Percentiles rank a stretch among this genome's conserved stretches.
Evolutionary conservation across 2,329 filamentous ascomycete species (phyloP).

Genomic region (Delphinella strobiligena): DNA sequence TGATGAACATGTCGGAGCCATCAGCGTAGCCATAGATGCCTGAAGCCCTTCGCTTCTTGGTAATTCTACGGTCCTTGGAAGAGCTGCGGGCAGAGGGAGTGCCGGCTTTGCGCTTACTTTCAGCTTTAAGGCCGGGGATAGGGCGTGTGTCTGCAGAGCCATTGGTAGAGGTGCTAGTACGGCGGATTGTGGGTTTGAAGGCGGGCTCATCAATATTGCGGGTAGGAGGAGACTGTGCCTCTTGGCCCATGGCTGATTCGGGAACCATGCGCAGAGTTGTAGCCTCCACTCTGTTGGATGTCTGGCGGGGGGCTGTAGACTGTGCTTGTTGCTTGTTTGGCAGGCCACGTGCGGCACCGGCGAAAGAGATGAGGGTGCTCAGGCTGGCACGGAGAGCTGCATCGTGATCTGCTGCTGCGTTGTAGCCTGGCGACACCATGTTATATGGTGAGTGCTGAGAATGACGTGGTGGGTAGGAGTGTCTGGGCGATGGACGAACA

Average conservation of each 20-base stretch:
- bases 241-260: slow-evolving; percentile 38
- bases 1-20: slow-evolving; percentile 24
- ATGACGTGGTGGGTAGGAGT: slow-evolving; percentile 22
- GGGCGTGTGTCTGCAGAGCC: slow-evolving; percentile 15
- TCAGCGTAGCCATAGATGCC: slow-evolving; percentile 2
- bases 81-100: slow-evolving; percentile 20
- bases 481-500: slow-evolving; percentile 18
- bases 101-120: slow-evolving; percentile 34
- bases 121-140: slow-evolving; percentile 15
- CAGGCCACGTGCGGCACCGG: slow-evolving; percentile 73
- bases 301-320: slow-evolving; percentile 25
- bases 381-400: slow-evolving; percentile 83
- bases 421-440: slow-evolving; percentile 61
- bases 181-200: slow-evolving; percentile 24
- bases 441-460: slow-evolving; percentile 47
- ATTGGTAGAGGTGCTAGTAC: slow-evolving; percentile 19
- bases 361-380: slow-evolving; percentile 92
- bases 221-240: slow-evolving; percentile 13
- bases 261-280: slow-evolving; percentile 46
- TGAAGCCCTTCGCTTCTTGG: slow-evolving; percentile 30
- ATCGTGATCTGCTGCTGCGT: slow-evolving; percentile 66
- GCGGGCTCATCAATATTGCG: slow-evolving; percentile 16
- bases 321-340: slow-evolving; percentile 42
- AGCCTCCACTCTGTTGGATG: slow-evolving; percentile 32
- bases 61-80: slow-evolving; percentile 31